Conservation (phyloP, 306 rosid species). For the Quercus rubra region DNA sequence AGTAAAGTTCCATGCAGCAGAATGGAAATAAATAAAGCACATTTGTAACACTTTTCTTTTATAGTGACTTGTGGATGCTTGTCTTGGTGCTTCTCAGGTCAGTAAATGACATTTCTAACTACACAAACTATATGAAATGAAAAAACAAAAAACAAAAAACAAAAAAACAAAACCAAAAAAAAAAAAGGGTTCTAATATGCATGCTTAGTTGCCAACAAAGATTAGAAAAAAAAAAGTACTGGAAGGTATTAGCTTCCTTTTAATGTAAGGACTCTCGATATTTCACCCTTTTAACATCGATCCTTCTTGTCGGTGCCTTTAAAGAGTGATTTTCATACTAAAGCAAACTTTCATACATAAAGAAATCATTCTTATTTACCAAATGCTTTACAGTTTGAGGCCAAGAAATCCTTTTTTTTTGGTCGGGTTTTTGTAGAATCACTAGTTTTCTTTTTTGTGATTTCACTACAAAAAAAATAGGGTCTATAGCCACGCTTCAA, state of each 20-base stretch:
- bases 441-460: too few relatives aligned
- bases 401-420: too few relatives aligned
- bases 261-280: not conserved
- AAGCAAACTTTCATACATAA: too few relatives aligned
- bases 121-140: too few relatives aligned
- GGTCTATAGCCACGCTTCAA: too few relatives aligned
- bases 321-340: not conserved
- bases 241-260: not conserved
- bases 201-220: not conserved
- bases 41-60: not conserved
- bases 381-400: too few relatives aligned
- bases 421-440: too few relatives aligned
- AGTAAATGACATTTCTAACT: too few relatives aligned
- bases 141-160: too few relatives aligned
- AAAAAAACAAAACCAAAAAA: too few relatives aligned
- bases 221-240: not conserved
- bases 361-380: too few relatives aligned
- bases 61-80: not conserved
- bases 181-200: not conserved
- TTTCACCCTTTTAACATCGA: not conserved
- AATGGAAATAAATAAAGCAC: conserved; percentile 2
- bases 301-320: not conserved
- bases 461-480: too few relatives aligned
- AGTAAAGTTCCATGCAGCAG: conserved; percentile 20
- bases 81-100: not conserved